Evolutionary conservation across 305 asterid genomes (phyloP), one percentile per base, ranked within the genome.

Genomic region (Euphrasia arctica): DNA sequence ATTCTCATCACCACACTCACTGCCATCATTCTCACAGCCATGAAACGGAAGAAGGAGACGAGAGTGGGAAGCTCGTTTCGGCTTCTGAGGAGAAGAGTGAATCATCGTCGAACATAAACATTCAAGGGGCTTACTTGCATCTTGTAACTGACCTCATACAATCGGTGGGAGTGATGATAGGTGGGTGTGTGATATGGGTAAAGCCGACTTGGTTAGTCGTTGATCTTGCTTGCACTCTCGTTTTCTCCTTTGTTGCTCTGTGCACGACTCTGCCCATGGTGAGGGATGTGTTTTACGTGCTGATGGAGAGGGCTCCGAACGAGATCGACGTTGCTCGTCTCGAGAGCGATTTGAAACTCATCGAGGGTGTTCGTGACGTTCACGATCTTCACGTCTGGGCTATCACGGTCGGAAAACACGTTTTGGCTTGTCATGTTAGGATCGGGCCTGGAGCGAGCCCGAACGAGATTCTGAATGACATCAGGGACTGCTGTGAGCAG

Each of bases 301-400:
- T 85, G 11, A 85, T 85, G 93, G 90, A 85, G 79, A 83, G 90
- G 68, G 83, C 93, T 1, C 90, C 89, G 0, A 65, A 87, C 52
- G 90, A 85, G 74, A 79, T 85, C 7, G 94, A 83, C 61, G 84
- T 89, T 49, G 74, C 80, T 0, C 67, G 74, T 68, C 83, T 85
- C 6, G 94, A 85, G 66, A 70, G 60, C 58, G 94, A 88, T 9
- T 83, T 85, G 0, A 81, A 89, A 28, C 85, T 75, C 70, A 81
- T 83, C 83, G 85, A 76, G 3, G 94, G 83, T 39, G 89, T 85
- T 32, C 78, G 83, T 43, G 86, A 85, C 0, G 56, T 85, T 22
- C 93, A 85, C 62, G 90, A 85, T 59, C 60, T 85, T 76, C 93
- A 85, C 60, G 83, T 85, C 27, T 85, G 90, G 90, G 94, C 90